These are phyloP conservation scores for Nectriaceae sp. DNA, from an alignment of 2,329 filamentous ascomycete genomes.

Conservation along the genomic window DNA sequence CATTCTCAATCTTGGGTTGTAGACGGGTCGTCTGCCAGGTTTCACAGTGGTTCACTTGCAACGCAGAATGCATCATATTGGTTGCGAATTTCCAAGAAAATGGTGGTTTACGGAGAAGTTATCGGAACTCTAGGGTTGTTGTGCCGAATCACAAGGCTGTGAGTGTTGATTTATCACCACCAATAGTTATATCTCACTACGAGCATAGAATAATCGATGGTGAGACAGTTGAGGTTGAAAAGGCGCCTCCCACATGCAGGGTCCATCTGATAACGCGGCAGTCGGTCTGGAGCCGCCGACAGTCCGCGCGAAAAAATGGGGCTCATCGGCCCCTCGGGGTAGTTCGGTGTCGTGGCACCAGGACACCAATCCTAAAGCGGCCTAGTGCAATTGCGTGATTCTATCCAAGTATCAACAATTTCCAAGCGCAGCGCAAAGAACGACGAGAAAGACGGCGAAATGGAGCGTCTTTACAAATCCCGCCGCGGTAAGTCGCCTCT, in stretches of 20 bases:
- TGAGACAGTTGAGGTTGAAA: neutral
- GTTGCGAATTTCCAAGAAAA: too few species aligned
- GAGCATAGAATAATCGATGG: neutral
- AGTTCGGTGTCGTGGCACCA: slow-evolving; percentile 26
- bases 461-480: slow-evolving; percentile 27
- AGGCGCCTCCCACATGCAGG: neutral
- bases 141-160: too few species aligned
- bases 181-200: too few species aligned
- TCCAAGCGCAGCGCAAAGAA: slow-evolving; percentile 23
- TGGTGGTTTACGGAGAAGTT: too few species aligned
- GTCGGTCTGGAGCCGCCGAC: neutral
- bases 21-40: too few species aligned
- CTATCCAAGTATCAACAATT: slow-evolving; percentile 39
- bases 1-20: too few species aligned
- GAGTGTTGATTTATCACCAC: too few species aligned
- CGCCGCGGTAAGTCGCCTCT: slow-evolving; percentile 24
- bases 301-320: slow-evolving; percentile 5
- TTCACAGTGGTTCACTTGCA: too few species aligned
- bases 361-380: slow-evolving; percentile 33
- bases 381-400: slow-evolving; percentile 44
- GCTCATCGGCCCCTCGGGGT: slow-evolving; percentile 24
- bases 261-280: slow-evolving; percentile 1
- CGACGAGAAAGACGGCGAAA: slow-evolving; percentile 17
- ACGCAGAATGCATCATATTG: too few species aligned
- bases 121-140: too few species aligned